A percentile compares a stretch with the other conserved stretches of the same genome.
phyloP scores from a whole-genome alignment of 2,329 filamentous ascomycete species.

The Beauveria rudraprayagi region DNA sequence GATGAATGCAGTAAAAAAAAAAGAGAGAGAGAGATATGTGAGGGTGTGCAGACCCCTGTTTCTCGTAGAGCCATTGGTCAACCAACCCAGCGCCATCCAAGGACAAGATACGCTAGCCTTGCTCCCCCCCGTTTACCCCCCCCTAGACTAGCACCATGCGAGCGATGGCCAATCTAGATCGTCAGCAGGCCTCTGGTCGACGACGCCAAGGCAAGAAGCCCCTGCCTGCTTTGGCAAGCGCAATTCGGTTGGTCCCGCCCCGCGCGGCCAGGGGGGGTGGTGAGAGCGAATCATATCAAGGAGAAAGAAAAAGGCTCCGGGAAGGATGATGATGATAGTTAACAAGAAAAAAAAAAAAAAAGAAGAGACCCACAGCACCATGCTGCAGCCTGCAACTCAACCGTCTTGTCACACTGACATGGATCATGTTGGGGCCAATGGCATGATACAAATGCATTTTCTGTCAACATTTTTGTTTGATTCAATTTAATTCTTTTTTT shows the following conservation, averaged over 20 bases:
- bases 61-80: background rate
- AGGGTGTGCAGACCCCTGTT: conserved; percentile 5
- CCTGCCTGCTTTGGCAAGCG: background rate
- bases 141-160: conserved; percentile 11
- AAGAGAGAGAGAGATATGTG: background rate
- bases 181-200: conserved; percentile 2
- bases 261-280: conserved; percentile 23
- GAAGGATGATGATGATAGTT: background rate
- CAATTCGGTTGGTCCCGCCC: conserved; percentile 31
- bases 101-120: conserved; percentile 10
- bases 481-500: background rate
- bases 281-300: background rate
- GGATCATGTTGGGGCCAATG: background rate
- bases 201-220: background rate
- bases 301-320: background rate
- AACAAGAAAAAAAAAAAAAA: background rate
- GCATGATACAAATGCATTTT: background rate
- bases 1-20: too few species aligned
- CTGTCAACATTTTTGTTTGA: background rate
- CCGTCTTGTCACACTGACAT: conserved; percentile 5
- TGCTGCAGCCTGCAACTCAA: background rate
- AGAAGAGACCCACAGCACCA: background rate
- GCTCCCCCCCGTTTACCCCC: background rate
- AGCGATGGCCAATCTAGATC: conserved; percentile 15
- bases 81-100: background rate